Conservation (phyloP, 306 rosid species). For the Heteromeles arbutifolia region DNA sequence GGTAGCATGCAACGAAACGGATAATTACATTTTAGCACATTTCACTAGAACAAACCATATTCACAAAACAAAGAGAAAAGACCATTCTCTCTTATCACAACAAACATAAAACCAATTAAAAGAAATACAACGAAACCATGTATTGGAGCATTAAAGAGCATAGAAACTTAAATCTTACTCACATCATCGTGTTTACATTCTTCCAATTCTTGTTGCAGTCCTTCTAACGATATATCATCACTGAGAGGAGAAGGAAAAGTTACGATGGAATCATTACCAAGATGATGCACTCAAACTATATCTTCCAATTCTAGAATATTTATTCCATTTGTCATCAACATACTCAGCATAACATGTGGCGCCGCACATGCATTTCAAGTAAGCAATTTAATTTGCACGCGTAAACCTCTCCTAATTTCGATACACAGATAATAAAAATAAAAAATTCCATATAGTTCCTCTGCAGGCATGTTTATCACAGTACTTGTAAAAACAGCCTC, state of each 20-base stretch:
- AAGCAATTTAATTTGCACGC: neutral
- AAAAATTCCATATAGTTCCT: neutral
- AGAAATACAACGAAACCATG: neutral
- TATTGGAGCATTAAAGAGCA: neutral
- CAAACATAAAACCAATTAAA: neutral
- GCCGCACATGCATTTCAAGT: no score
- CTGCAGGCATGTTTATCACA: neutral
- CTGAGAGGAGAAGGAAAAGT: conserved; percentile 22
- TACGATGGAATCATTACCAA: neutral
- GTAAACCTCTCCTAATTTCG: neutral
- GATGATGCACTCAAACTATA: neutral
- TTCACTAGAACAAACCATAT: neutral
- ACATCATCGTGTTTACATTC: conserved; percentile 82
- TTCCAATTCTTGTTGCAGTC: conserved; percentile 85
- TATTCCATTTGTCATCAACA: neutral
- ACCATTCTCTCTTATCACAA: neutral
- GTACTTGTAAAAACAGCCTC: neutral
- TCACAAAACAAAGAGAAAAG: neutral
- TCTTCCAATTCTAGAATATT: neutral
- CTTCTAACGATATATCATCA: conserved; percentile 80
- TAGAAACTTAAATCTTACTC: conserved; percentile 17
- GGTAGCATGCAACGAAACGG: neutral
- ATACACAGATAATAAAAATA: neutral
- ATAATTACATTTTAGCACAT: neutral
- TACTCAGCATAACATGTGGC: neutral